phyloP scores from a whole-genome alignment of 106 monocot genomes.

The Dendrobium catenatum region DNA sequence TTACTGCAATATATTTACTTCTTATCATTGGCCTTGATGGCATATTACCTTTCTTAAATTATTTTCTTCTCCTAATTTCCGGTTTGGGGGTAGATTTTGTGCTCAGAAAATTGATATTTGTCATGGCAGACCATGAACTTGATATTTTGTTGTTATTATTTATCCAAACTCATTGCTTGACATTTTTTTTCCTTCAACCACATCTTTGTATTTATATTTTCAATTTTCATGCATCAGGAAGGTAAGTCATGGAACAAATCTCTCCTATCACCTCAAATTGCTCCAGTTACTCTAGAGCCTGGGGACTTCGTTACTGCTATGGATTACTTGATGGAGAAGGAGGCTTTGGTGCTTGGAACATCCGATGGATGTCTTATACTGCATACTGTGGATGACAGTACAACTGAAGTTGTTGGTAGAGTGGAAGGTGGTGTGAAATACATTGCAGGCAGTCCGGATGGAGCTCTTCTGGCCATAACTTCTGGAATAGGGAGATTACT shows the following conservation, averaged over 20 bases:
- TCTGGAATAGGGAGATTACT: conserved; percentile 73
- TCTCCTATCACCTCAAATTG: conserved; percentile 20
- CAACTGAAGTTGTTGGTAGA: conserved; percentile 72
- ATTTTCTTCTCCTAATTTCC: not conserved
- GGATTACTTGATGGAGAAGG: conserved; percentile 94
- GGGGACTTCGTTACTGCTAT: conserved; percentile 58
- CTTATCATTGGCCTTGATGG: not conserved
- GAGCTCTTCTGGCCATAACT: conserved; percentile 77
- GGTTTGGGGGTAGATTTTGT: not conserved
- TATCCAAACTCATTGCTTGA: not conserved
- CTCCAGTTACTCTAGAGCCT: conserved; percentile 36
- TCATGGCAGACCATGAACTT: not conserved
- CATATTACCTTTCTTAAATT: not conserved
- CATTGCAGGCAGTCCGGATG: conserved; percentile 85
- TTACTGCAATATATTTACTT: not conserved
- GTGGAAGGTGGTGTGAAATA: conserved; percentile 80
- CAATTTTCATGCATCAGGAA: conserved; percentile 18
- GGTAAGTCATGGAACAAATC: conserved; percentile 34
- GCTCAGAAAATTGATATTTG: not conserved
- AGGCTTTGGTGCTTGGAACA: conserved; percentile 71
- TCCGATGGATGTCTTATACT: conserved; percentile 53
- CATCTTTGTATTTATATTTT: no score
- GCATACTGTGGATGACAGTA: conserved; percentile 40
- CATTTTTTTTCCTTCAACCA: not conserved
- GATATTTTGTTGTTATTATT: not conserved